Evolutionary conservation across 2,329 filamentous ascomycete species (phyloP).

Genomic region (Talaromyces piceae): DNA sequence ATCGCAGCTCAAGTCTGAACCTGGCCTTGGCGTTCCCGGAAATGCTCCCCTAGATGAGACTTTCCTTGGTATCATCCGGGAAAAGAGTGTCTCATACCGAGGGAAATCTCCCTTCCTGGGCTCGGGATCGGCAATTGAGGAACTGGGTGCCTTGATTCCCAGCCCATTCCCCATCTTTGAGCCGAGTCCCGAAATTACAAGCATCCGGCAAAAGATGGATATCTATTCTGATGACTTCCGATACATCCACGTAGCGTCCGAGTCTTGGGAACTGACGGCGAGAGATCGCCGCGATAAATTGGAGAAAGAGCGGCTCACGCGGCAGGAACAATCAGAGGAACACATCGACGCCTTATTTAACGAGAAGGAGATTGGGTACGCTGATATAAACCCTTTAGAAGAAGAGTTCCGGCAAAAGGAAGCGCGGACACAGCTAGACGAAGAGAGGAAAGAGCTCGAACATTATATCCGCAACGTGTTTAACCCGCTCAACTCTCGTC

Average conservation of each 20-base stretch:
- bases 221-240: constrained; percentile 35
- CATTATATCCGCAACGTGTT: constrained; percentile 46
- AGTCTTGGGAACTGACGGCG: constrained; percentile 42
- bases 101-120: constrained; percentile 21
- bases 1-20: constrained; percentile 12
- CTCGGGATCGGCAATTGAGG: constrained; percentile 25
- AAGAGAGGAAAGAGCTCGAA: constrained; percentile 47
- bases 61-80: constrained; percentile 40
- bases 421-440: constrained; percentile 43
- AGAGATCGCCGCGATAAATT: constrained; percentile 37
- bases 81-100: constrained; percentile 38
- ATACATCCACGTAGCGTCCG: constrained; percentile 35
- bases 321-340: constrained; percentile 47
- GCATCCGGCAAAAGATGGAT: constrained; percentile 26
- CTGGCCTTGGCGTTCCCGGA: constrained; percentile 15
- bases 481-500: constrained; percentile 40
- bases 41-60: constrained; percentile 35
- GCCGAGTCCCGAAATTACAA: constrained; percentile 26
- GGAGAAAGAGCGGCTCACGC: constrained; percentile 41
- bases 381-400: constrained; percentile 49
- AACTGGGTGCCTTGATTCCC: constrained; percentile 29
- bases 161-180: constrained; percentile 25
- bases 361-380: constrained; percentile 50
- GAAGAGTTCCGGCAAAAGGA: constrained; percentile 49
- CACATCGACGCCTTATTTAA: constrained; percentile 50